These are phyloP conservation scores for Fusarium sublunatum DNA, from an alignment of 2,329 filamentous ascomycete genomes.

Conservation along the genomic window DNA sequence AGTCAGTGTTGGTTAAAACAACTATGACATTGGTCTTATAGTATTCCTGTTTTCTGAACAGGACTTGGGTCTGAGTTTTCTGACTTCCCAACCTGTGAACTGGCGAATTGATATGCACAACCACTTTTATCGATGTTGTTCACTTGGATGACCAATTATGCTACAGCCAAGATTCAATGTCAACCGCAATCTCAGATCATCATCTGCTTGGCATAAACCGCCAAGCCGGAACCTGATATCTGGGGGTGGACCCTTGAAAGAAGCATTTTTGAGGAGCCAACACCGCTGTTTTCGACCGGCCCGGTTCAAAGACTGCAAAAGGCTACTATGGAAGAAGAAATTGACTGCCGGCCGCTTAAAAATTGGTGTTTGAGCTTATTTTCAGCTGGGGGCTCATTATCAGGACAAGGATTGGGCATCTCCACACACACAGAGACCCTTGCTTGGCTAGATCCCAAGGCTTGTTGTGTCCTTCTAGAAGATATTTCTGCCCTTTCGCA, in stretches of 20 bases:
- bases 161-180: conserved; percentile 9
- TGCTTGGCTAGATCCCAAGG: conserved; percentile 2
- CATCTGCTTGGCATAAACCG: conserved; percentile 24
- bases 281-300: conserved; percentile 27
- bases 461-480: conserved; percentile 31
- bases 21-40: no score
- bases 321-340: conserved; percentile 8
- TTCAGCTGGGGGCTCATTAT: conserved; percentile 16
- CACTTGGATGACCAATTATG: not conserved
- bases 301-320: conserved; percentile 34
- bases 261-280: conserved; percentile 16
- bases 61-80: no score
- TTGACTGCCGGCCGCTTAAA: conserved; percentile 12
- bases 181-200: not conserved
- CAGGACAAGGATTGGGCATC: conserved; percentile 21
- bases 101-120: not conserved
- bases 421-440: conserved; percentile 26
- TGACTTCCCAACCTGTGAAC: not conserved
- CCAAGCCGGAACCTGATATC: conserved; percentile 32
- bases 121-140: not conserved
- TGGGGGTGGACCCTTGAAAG: conserved; percentile 19
- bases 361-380: conserved; percentile 31
- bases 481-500: conserved; percentile 22
- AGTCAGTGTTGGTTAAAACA: not conserved
- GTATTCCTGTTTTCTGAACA: not conserved